These are phyloP conservation scores for Saturnispora sekii DNA, from an alignment of 805 yeast genomes.

Conservation along the genomic window DNA sequence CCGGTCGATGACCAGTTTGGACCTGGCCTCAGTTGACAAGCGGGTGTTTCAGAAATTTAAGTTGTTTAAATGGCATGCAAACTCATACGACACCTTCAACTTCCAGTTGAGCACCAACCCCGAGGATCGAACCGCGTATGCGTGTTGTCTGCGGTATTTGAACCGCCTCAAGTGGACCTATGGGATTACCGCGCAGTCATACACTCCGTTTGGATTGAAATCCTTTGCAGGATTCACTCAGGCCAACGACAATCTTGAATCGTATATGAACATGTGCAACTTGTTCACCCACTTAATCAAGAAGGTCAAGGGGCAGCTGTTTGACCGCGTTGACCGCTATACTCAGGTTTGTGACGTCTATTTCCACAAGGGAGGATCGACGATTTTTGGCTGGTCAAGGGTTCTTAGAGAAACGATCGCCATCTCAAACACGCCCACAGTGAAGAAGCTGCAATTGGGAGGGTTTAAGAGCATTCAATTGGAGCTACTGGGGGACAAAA, in stretches of 20 bases:
- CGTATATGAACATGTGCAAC: constrained; percentile 24
- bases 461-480: too few species aligned
- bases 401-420: background rate
- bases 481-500: too few species aligned
- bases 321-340: background rate
- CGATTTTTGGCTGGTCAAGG: background rate
- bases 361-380: background rate
- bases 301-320: background rate
- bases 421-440: background rate
- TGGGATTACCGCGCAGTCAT: constrained; percentile 14
- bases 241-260: constrained; percentile 18
- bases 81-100: constrained; percentile 20
- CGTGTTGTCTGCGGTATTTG: constrained; percentile 18
- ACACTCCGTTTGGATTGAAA: constrained; percentile 20
- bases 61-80: constrained; percentile 22
- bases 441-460: background rate
- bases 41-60: constrained; percentile 22
- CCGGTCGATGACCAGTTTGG: constrained; percentile 21
- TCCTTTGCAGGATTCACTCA: constrained; percentile 23
- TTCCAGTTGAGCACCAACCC: constrained; percentile 12
- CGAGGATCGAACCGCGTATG: constrained; percentile 16
- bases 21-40: constrained; percentile 21
- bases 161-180: constrained; percentile 6
- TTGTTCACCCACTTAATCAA: constrained; percentile 23
- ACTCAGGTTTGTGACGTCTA: background rate